Evolutionary conservation across 2,329 filamentous ascomycete species (phyloP), one percentile per base, ranked within the genome.

Genomic region (Fusarium drepaniforme): DNA sequence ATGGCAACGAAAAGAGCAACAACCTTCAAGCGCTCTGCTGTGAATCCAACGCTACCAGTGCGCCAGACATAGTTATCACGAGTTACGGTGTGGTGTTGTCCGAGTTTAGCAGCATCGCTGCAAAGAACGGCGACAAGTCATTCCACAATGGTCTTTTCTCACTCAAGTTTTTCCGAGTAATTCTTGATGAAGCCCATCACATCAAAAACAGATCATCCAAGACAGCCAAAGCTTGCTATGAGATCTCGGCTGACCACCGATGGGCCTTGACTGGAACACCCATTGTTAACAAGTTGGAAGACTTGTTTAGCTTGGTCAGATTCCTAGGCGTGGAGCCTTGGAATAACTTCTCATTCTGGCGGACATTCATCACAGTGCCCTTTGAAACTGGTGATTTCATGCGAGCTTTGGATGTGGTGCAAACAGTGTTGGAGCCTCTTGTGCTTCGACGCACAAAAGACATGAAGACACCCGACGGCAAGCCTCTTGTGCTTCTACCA

Each of bases 331-430:
- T 99, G 5, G 96, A 98, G 81, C 97, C 97, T 0, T 99, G 97
- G 97, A 97, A 93, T 79, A 98, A 98, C 82, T 99, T 99, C 82
- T 98, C 96, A 0, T 99, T 98, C 84, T 99, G 97, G 97, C 96
- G 96, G 81, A 98, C 97, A 0, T 99, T 99, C 82, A 98, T 99
- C 80, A 99, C 97, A 0, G 93, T 97, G 1, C 97, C 97, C 0
- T 99, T 99, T 75, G 97, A 99, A 82, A 96, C 95, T 0, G 97
- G 97, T 76, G 94, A 99, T 73, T 98, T 97, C 80, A 91, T 98
- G 76, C 92, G 96, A 6, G 97, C 97, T 1, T 87, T 99, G 9
- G 97, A 98, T 80, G 97, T 99, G 3, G 97, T 99, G 2, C 97
- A 99, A 81, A 99, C 96, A 0, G 96, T 99, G 0, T 85, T 99